Conservation (phyloP, 495 filamentous ascomycete genomes). For the Annulohypoxylon moriforme region DNA sequence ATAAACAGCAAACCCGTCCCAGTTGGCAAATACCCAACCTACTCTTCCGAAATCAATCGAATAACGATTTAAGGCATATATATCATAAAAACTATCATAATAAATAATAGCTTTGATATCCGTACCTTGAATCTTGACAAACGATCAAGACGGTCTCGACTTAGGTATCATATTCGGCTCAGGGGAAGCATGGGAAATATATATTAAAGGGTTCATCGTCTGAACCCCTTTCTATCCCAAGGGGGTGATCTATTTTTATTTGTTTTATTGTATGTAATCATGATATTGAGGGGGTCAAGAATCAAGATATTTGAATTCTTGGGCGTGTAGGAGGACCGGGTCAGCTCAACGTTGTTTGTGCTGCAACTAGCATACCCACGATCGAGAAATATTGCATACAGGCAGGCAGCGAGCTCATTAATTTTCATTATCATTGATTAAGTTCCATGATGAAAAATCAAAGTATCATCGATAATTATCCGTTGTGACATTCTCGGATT, state of each 20-base stretch:
- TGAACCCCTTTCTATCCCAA: neutral
- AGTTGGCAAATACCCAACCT: neutral
- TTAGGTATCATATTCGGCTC: neutral
- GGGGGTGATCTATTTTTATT: constrained; percentile 7
- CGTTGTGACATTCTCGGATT: neutral
- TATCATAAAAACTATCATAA: neutral
- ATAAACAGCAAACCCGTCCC: neutral
- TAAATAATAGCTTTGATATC: constrained; percentile 4
- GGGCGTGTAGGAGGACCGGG: constrained; percentile 1
- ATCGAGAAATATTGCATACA: constrained; percentile 1
- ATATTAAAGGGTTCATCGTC: neutral
- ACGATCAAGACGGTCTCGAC: constrained; percentile 3
- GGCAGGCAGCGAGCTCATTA: constrained; percentile 6
- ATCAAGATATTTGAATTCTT: neutral
- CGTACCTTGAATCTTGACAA: neutral
- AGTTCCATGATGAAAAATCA: neutral
- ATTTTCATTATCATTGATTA: neutral
- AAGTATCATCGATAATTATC: neutral
- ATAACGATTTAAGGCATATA: neutral
- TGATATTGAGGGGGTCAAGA: neutral
- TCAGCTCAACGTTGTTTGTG: constrained; percentile 14
- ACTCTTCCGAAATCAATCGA: neutral
- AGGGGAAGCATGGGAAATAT: neutral
- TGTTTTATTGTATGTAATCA: constrained; percentile 1
- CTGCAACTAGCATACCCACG: constrained; percentile 16